These are phyloP conservation scores for Colletotrichum zoysiae DNA, from an alignment of 2,329 filamentous ascomycete genomes.

Conservation along the genomic window DNA sequence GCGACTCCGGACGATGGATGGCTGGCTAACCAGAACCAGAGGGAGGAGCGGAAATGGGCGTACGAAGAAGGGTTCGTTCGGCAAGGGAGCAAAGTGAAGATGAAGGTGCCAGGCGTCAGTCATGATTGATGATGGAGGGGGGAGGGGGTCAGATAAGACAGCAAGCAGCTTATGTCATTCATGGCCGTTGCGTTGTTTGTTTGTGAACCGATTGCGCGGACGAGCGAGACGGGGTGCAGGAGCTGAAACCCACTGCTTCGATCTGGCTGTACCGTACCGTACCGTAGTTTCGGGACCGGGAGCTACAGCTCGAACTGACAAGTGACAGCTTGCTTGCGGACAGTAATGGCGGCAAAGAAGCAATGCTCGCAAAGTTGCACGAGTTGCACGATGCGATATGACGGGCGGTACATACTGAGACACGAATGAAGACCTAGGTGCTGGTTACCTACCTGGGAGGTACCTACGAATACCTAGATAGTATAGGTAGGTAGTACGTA, in stretches of 20 bases:
- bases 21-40: no score
- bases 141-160: constrained; percentile 22
- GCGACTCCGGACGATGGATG: not conserved
- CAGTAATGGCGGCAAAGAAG: not conserved
- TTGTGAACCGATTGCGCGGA: constrained; percentile 24
- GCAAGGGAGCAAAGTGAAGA: not conserved
- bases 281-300: constrained; percentile 21
- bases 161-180: constrained; percentile 13
- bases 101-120: not conserved
- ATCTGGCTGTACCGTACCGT: constrained; percentile 21
- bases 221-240: constrained; percentile 30
- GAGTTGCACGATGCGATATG: not conserved
- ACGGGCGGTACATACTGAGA: not conserved
- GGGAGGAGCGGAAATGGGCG: not conserved
- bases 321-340: not conserved
- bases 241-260: constrained; percentile 29
- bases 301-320: not conserved
- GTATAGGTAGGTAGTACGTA: no score
- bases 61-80: not conserved
- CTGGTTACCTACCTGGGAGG: no score
- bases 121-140: constrained; percentile 3
- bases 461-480: no score
- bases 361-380: not conserved
- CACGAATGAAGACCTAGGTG: no score
- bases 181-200: not conserved